Base-by-base conservation (phyloP, 2,329 filamentous ascomycete species). In the Ascochyta fabae region DNA sequence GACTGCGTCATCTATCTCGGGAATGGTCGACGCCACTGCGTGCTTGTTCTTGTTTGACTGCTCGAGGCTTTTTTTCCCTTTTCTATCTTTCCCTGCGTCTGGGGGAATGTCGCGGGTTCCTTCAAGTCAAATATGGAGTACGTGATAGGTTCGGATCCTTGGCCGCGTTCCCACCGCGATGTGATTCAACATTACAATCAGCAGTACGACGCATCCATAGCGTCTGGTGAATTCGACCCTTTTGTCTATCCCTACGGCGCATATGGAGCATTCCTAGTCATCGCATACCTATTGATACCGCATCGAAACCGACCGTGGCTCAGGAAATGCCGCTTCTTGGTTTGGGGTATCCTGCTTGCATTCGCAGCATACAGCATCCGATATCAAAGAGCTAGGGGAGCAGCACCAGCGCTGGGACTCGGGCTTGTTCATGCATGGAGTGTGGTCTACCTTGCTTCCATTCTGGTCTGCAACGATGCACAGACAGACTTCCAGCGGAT, bases 401-500 rank as follows among this genome's bases (percentile, higher is more conserved):
- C 84, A 22, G 82, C 79, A 1, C 77, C 81, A 59, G 80, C 83
- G 0, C 83, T 86, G 58, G 81, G 81, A 13, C 72, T 85, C 15
- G 86, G 86, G 0, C 61, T 88, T 16, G 71, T 84, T 7, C 79
- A 76, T 16, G 74, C 79, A 15, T 88, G 83, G 81, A 80, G 80
- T 47, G 73, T 82, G 12, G 70, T 86, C 31, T 87, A 83, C 81
- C 76, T 78, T 31, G 76, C 75, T 0, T 76, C 80, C 0, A 74
- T 87, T 36, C 73, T 87, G 22, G 64, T 86, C 4, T 81, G 83
- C 53, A 82, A 83, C 56, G 83, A 88, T 70, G 77, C 79, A 1
- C 83, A 85, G 61, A 73, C 65, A 10, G 81, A 86, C 38, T 86
- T 86, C 59, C 76, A 75, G 64, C 78, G 86, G 33, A 81, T 88